Evolutionary conservation across 2,329 filamentous ascomycete genomes (phyloP).

Genomic region (Bipolaris sorokiniana): DNA sequence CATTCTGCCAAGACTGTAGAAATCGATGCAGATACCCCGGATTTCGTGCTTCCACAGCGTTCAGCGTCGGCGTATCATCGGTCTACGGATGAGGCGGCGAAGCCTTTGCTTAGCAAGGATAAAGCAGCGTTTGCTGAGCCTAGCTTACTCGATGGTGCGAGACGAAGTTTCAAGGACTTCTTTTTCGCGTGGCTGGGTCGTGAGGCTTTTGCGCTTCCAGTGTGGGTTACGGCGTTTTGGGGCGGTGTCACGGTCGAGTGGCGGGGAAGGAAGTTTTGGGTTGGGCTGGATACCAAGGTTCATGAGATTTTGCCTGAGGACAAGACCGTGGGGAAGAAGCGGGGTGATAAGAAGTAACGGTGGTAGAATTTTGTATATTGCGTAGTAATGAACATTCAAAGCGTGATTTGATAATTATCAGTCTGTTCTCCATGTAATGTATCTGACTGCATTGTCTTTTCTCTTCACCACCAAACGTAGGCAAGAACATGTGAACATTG

Average conservation of each 20-base stretch:
- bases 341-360: constrained; percentile 4
- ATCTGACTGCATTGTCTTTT: too few relatives aligned
- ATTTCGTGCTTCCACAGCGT: constrained; percentile 66
- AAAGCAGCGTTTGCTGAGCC: constrained; percentile 15
- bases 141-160: constrained; percentile 44
- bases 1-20: constrained; percentile 76
- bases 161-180: constrained; percentile 72
- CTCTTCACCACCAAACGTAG: too few relatives aligned
- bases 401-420: background rate
- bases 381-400: background rate
- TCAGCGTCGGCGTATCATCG: constrained; percentile 43
- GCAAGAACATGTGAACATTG: too few relatives aligned
- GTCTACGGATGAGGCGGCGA: constrained; percentile 16
- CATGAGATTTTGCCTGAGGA: constrained; percentile 57
- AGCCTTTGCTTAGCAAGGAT: constrained; percentile 30
- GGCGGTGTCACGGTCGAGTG: constrained; percentile 88
- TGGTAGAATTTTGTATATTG: background rate
- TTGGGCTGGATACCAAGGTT: constrained; percentile 84
- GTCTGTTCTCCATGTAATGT: too few relatives aligned
- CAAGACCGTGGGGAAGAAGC: constrained; percentile 2
- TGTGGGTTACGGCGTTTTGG: constrained; percentile 89
- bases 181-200: constrained; percentile 82
- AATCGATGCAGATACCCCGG: constrained; percentile 73
- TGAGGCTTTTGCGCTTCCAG: constrained; percentile 80
- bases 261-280: constrained; percentile 82